These are phyloP conservation scores for Starmerella bombicola DNA, from an alignment of 805 yeast species.

Conservation along the genomic window DNA sequence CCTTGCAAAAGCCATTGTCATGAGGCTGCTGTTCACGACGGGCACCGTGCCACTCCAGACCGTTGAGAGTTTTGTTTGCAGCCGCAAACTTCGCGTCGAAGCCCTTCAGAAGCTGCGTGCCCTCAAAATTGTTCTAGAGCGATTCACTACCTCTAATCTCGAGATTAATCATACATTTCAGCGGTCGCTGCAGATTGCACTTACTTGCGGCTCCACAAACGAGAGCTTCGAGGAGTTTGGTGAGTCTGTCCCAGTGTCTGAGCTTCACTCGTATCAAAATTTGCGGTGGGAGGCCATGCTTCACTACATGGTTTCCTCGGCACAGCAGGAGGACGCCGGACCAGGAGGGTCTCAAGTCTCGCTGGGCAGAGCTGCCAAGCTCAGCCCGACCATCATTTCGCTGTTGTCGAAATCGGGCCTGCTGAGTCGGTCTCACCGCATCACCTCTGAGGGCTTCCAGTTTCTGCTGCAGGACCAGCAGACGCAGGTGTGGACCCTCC, in stretches of 20 bases:
- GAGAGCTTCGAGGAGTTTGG: conserved; percentile 69
- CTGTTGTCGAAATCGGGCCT: conserved; percentile 68
- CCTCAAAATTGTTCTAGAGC: conserved; percentile 60
- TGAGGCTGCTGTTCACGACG: conserved; percentile 76
- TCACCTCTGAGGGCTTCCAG: conserved; percentile 89
- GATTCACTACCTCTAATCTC: conserved; percentile 34
- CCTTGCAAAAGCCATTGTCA: conserved; percentile 74
- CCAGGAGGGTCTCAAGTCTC: neutral
- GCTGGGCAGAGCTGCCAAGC: neutral
- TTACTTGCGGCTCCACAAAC: conserved; percentile 61
- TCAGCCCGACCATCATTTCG: conserved; percentile 40
- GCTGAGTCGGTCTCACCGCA: conserved; percentile 53
- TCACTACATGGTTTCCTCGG: conserved; percentile 94
- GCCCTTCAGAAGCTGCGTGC: conserved; percentile 66
- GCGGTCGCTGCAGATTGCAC: conserved; percentile 61
- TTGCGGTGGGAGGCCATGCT: conserved; percentile 88
- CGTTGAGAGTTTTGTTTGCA: conserved; percentile 63
- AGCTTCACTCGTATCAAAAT: conserved; percentile 68
- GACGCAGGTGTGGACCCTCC: conserved; percentile 86
- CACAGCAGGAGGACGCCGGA: conserved; percentile 34
- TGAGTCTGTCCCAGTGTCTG: conserved; percentile 28
- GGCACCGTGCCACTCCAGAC: conserved; percentile 54
- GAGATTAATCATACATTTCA: conserved; percentile 63
- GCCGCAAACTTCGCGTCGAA: conserved; percentile 43
- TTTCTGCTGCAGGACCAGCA: conserved; percentile 83